These are phyloP conservation scores for Closterium sp. DNA, from an alignment of 139 green algal genomes.

Conservation along the genomic window DNA sequence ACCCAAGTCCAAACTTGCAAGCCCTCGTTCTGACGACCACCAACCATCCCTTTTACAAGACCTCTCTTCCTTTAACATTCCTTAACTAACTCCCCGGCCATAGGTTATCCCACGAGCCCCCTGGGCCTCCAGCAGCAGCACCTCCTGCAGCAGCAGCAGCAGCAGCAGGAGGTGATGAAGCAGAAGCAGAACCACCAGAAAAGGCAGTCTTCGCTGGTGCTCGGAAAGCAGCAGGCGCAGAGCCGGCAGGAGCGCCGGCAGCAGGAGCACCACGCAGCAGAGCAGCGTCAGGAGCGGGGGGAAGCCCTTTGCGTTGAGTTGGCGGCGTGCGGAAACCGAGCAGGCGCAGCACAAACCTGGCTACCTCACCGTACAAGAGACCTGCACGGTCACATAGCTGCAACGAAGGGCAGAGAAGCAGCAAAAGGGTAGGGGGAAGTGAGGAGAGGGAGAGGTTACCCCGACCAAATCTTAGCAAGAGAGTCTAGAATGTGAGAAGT, in stretches of 20 bases:
- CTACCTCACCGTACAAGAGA: constrained; percentile 91
- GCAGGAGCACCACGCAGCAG: neutral
- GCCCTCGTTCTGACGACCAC: too few relatives aligned
- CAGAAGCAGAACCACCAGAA: neutral
- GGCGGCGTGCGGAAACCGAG: constrained; percentile 65
- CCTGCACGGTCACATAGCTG: constrained; percentile 91
- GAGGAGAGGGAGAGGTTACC: neutral
- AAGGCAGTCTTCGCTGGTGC: neutral
- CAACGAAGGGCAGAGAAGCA: neutral
- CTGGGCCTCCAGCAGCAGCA: neutral
- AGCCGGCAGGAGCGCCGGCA: neutral
- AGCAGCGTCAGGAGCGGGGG: neutral
- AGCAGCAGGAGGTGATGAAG: neutral
- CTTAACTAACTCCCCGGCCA: neutral
- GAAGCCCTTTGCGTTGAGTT: neutral
- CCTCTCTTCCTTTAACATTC: neutral
- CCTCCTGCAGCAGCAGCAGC: neutral
- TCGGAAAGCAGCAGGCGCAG: constrained; percentile 2
- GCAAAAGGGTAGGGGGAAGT: neutral
- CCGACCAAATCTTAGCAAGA: neutral
- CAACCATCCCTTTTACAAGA: neutral
- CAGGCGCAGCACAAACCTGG: constrained; percentile 86
- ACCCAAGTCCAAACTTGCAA: too few relatives aligned
- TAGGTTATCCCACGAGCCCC: constrained; percentile 10
- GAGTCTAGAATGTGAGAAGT: neutral